Evolutionary conservation across 192 early-diverging fungal species (phyloP), one percentile per base, ranked within the genome.

Genomic region (Mortierella antarctica): DNA sequence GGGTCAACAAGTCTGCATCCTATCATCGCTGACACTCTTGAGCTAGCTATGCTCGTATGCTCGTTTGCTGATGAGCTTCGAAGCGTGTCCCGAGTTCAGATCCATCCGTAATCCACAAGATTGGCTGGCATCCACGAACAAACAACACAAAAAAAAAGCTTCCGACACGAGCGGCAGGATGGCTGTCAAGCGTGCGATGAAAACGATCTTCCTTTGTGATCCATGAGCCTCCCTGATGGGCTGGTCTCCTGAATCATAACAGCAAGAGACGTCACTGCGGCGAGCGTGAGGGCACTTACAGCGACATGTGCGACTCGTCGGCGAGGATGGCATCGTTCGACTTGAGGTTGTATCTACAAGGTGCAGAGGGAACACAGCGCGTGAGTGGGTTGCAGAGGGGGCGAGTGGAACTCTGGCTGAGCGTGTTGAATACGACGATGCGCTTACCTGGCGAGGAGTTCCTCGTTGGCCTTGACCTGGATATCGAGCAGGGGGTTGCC

Each of bases 401-500:
- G n/a, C n/a, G 17, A 18, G 15, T 7, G 23, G 42, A 57, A 46
- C 18, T 21, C 59, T 10, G 47, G 60, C 42, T 45, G 7, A 39
- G 15, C 17, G 53, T 31, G 48, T 7, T 5, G 21, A 45, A 39
- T 21, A 48, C 1, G 13, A 12, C 7, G 13, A 55, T 6, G 6
- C 6, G 21, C 44, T 82, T 94, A 98, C 89, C 97, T 96, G 48
- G 81, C 80, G 57, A 99, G 84, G 52, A 98, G 86, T 0, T 84
- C 89, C 41, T 89, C 85, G 70, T 90, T 83, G 44, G 92, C 95
- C 41, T 89, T 85, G 72, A 94, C 93, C 58, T 94, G 96, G 82
- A 99, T 99, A 89, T 99, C 98, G 72, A 99, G 92, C 72, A 99
- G 88, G 53, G 98, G 98, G 90, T 99, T 99, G 83, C 93, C 97